Evolutionary conservation across 78 protist species (phyloP).

Genomic region (Diacronema lutheri): DNA sequence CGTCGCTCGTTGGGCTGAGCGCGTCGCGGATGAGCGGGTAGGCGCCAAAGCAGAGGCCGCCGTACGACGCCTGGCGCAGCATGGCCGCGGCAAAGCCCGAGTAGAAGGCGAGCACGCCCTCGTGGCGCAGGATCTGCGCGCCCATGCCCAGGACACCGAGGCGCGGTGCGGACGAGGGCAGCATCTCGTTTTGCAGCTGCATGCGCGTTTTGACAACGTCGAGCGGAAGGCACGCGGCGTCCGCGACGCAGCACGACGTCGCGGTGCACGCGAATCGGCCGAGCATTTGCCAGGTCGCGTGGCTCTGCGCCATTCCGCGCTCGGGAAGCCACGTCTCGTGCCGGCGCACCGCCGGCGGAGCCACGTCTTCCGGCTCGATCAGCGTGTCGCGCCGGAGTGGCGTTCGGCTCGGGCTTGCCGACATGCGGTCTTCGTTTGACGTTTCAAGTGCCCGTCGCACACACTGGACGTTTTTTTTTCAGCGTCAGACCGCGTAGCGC

Average conservation of each 20-base stretch:
- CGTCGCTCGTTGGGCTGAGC: not conserved
- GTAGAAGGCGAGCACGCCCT: not conserved
- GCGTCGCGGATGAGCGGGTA: not conserved
- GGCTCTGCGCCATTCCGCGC: too few relatives aligned
- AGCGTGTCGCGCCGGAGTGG: too few relatives aligned
- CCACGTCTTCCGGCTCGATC: too few relatives aligned
- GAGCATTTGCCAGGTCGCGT: too few relatives aligned
- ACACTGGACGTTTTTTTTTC: too few relatives aligned
- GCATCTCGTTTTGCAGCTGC: constrained; percentile 16
- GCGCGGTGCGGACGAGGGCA: not conserved
- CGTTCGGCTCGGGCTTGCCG: too few relatives aligned
- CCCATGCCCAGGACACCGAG: not conserved
- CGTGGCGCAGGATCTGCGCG: not conserved
- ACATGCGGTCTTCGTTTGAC: too few relatives aligned
- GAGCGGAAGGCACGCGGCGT: not conserved
- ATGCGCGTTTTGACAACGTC: not conserved
- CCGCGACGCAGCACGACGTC: not conserved
- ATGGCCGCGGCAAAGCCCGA: not conserved
- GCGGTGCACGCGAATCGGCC: not conserved
- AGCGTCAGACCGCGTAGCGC: too few relatives aligned
- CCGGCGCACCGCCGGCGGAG: too few relatives aligned
- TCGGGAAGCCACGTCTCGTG: too few relatives aligned
- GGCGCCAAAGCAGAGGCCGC: constrained; percentile 10
- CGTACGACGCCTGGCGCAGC: not conserved
- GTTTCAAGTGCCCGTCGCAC: too few relatives aligned